Conservation (phyloP, 306 rosid species). For the Quercus berberidifolia region DNA sequence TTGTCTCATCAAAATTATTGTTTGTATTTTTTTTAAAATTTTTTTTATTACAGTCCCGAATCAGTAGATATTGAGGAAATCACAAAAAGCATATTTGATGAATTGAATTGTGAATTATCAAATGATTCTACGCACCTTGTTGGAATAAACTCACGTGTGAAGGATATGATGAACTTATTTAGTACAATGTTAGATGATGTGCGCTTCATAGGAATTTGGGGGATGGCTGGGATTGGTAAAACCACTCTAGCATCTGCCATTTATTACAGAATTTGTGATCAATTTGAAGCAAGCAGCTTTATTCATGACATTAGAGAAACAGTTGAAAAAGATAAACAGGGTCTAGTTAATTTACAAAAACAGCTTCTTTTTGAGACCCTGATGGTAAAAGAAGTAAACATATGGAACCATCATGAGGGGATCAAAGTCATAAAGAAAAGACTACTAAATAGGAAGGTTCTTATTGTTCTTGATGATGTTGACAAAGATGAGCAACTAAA, state of each 20-base stretch:
- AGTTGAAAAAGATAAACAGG: not conserved
- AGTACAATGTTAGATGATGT: not conserved
- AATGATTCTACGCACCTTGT: not conserved
- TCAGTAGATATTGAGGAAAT: too few relatives aligned
- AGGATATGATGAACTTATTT: not conserved
- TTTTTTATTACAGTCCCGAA: too few relatives aligned
- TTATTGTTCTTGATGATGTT: not conserved
- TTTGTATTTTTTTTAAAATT: too few relatives aligned
- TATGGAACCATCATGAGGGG: fast-evolving
- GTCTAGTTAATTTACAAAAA: not conserved
- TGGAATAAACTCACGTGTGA: not conserved
- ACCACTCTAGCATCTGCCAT: not conserved
- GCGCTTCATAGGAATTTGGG: slow-evolving; percentile 21
- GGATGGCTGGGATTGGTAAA: slow-evolving; percentile 12
- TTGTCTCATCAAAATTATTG: too few relatives aligned
- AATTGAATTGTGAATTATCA: too few relatives aligned
- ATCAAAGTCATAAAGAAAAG: not conserved
- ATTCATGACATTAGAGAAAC: not conserved
- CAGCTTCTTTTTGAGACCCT: not conserved
- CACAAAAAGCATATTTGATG: too few relatives aligned
- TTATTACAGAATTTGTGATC: not conserved
- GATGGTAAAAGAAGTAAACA: not conserved
- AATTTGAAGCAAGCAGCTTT: slow-evolving; percentile 4
- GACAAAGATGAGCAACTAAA: not conserved
- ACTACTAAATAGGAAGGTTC: not conserved